phyloP scores from a whole-genome alignment of 1,139 yeast genomes.

The Taphrina communis region DNA sequence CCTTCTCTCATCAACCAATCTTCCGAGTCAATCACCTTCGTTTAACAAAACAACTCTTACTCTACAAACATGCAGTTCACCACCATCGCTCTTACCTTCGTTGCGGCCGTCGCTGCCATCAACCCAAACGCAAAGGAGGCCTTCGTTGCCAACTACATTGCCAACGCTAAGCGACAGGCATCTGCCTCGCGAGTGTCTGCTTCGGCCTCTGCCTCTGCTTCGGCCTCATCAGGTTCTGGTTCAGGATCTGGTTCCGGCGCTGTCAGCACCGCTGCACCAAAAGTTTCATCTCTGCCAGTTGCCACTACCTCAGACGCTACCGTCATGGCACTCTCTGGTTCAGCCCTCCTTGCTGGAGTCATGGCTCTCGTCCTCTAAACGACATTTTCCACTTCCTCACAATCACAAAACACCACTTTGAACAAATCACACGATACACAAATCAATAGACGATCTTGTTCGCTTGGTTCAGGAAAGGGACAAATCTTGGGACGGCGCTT shows the following conservation, averaged over 20 bases:
- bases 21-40: conserved; percentile 30
- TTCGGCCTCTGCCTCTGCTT: neutral
- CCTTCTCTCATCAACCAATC: conserved; percentile 9
- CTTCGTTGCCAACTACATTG: conserved; percentile 32
- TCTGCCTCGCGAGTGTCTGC: conserved; percentile 4
- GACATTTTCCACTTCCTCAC: neutral
- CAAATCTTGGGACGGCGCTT: conserved; percentile 9
- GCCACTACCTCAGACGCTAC: conserved; percentile 29
- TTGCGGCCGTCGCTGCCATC: conserved; percentile 39
- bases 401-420: conserved; percentile 5
- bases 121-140: conserved; percentile 27
- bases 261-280: conserved; percentile 2
- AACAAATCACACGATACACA: conserved; percentile 10
- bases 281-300: conserved; percentile 15
- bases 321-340: conserved; percentile 37
- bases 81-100: conserved; percentile 39
- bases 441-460: conserved; percentile 15
- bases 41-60: conserved; percentile 22
- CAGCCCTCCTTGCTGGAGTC: conserved; percentile 33
- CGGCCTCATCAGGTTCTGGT: neutral
- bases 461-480: conserved; percentile 6
- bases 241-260: neutral
- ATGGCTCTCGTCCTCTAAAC: conserved; percentile 35
- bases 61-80: conserved; percentile 39
- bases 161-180: conserved; percentile 27